Evolutionary conservation across 768 basidiomycete genomes (phyloP).

Genomic region (Sarcodon sp.): DNA sequence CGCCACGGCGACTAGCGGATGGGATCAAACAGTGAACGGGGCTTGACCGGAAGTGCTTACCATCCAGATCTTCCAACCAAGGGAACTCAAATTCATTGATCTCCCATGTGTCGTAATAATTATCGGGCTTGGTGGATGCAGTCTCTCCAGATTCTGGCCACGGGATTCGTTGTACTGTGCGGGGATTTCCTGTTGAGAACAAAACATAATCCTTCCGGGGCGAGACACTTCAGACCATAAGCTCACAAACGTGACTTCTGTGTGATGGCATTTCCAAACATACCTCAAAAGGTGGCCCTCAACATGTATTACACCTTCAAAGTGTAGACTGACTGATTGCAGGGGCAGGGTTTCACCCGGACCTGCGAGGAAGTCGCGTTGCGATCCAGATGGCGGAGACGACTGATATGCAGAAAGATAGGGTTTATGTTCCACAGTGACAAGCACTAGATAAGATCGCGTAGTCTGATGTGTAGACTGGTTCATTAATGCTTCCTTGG

Average conservation of each 20-base stretch:
- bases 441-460: constrained; percentile 65
- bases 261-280: constrained; percentile 4
- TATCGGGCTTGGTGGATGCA: constrained; percentile 20
- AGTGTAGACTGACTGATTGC: constrained; percentile 52
- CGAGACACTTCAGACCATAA: constrained; percentile 40
- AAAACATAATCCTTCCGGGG: constrained; percentile 56
- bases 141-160: constrained; percentile 53
- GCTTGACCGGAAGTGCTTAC: constrained; percentile 23
- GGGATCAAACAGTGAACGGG: background rate
- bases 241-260: constrained; percentile 1
- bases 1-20: constrained; percentile 42
- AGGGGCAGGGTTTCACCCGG: constrained; percentile 69
- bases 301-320: constrained; percentile 74
- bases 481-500: background rate
- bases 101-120: constrained; percentile 58
- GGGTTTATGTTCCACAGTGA: constrained; percentile 47
- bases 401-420: constrained; percentile 44
- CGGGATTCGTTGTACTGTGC: constrained; percentile 72
- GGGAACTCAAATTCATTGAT: constrained; percentile 51
- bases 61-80: constrained; percentile 67
- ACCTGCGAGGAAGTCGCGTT: constrained; percentile 62
- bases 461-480: constrained; percentile 42
- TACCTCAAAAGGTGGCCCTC: constrained; percentile 69
- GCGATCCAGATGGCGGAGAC: constrained; percentile 36
- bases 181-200: constrained; percentile 64